Evolutionary conservation across 2,329 filamentous ascomycete genomes (phyloP).

Genomic region (Orbilia javanica): DNA sequence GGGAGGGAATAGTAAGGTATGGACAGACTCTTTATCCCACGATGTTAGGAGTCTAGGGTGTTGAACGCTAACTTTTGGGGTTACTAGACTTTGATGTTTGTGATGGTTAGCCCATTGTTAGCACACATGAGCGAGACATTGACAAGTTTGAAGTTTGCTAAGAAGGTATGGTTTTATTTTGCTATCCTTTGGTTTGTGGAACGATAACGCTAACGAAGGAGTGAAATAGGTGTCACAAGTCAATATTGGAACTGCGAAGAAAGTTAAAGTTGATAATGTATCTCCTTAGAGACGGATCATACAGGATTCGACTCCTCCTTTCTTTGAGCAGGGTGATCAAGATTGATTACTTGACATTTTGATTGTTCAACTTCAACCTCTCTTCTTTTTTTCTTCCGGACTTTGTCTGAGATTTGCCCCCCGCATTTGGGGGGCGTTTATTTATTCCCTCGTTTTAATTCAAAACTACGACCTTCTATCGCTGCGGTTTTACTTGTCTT

Average conservation of each 20-base stretch:
- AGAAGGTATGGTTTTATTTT: conserved; percentile 74
- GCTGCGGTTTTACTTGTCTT: background rate
- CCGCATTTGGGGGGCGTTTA: background rate
- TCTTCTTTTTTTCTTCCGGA: background rate
- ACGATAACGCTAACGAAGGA: background rate
- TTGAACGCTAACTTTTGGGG: conserved; percentile 19
- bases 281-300: conserved; percentile 48
- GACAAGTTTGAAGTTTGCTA: conserved; percentile 94
- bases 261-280: conserved; percentile 66
- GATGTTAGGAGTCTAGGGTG: background rate
- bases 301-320: conserved; percentile 7
- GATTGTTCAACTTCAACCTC: background rate
- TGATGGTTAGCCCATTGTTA: conserved; percentile 95
- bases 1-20: conserved; percentile 85
- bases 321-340: conserved; percentile 5
- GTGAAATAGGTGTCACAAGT: conserved; percentile 74
- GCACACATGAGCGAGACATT: conserved; percentile 91
- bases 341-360: background rate
- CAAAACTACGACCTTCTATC: background rate
- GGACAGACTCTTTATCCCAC: conserved; percentile 1
- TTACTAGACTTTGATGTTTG: conserved; percentile 87
- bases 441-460: background rate
- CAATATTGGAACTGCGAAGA: conserved; percentile 89
- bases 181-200: conserved; percentile 31
- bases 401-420: background rate